These are phyloP conservation scores for Solanum habrochaites DNA, from an alignment of 257 asterid genomes.

Conservation along the genomic window DNA sequence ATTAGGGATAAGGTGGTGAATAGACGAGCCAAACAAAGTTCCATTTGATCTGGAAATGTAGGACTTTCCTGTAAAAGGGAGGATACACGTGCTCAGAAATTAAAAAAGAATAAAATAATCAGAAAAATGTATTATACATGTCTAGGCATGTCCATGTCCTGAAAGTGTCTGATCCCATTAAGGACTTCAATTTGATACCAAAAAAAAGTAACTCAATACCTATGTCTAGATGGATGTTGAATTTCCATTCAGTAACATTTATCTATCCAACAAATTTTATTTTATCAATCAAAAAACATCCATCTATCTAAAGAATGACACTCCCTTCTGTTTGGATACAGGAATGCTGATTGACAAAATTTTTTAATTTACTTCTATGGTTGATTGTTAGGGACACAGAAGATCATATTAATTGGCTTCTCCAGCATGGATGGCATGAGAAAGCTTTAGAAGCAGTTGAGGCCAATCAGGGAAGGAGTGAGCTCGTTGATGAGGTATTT, in stretches of 20 bases:
- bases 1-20: not conserved
- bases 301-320: not conserved
- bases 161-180: not conserved
- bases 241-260: not conserved
- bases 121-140: not conserved
- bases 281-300: not conserved
- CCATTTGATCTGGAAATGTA: not conserved
- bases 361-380: not conserved
- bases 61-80: not conserved
- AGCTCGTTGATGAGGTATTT: slow-evolving; percentile 87
- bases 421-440: slow-evolving; percentile 90
- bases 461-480: slow-evolving; percentile 93
- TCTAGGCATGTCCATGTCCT: not conserved
- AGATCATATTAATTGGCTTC: slow-evolving; percentile 98
- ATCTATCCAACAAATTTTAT: not conserved
- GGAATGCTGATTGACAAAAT: not conserved
- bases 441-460: slow-evolving; percentile 97
- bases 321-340: not conserved
- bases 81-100: not conserved
- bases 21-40: not conserved
- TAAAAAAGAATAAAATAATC: not conserved
- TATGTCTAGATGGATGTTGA: not conserved
- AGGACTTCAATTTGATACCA: not conserved
- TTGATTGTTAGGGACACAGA: slow-evolving; percentile 77
- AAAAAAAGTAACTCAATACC: not conserved